Conservation (phyloP, 495 filamentous ascomycete species). For the Lasiosphaeria hispida region DNA sequence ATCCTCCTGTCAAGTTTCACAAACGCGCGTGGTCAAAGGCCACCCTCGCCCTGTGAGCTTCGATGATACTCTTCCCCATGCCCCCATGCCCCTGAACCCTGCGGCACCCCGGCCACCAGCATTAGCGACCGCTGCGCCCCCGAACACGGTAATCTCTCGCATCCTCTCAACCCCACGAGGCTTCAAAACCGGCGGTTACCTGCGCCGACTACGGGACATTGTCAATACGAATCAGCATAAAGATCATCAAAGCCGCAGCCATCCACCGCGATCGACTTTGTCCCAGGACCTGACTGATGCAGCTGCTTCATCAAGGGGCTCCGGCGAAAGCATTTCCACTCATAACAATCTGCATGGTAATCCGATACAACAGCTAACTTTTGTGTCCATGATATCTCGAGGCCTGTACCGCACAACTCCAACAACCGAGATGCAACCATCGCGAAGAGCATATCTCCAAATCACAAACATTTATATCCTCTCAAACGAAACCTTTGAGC, state of each 20-base stretch:
- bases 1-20: no score
- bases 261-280: not conserved
- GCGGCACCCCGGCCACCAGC: no score
- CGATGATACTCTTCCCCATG: no score
- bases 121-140: no score
- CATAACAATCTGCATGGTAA: not conserved
- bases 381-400: not conserved
- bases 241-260: not conserved
- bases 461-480: not conserved
- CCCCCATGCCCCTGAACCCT: no score
- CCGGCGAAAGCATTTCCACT: no score
- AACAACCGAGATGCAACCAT: slow-evolving; percentile 3
- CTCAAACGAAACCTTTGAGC: slow-evolving; percentile 77
- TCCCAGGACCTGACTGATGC: no score
- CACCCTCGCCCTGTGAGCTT: no score
- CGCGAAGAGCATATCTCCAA: not conserved
- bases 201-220: not conserved
- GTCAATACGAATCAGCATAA: not conserved
- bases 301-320: no score
- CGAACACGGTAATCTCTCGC: not conserved
- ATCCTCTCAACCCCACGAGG: not conserved
- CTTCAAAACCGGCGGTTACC: not conserved
- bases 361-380: not conserved
- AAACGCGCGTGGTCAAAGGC: no score
- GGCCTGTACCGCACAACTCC: not conserved